Evolutionary conservation across 441 rosid genomes (phyloP), one percentile per base, ranked within the genome.

Genomic region (Flueggea neowawraea): DNA sequence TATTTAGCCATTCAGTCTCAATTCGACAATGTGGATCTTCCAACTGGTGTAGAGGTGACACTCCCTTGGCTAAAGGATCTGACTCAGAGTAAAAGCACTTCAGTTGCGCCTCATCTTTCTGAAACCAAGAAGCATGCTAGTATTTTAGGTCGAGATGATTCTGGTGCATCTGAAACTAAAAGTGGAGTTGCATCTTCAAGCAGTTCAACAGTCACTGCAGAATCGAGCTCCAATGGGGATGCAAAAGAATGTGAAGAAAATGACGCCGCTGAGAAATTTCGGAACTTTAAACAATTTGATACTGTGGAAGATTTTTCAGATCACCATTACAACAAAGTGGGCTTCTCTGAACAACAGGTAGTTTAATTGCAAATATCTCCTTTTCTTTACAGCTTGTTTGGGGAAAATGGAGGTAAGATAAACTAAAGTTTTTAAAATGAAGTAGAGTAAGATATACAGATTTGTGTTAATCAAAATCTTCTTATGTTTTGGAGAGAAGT

Each of bases 251-350:
- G 41, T 39, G 68, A 58, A 60, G 78, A 60, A 61, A 52, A 62
- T 15, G 67, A 41, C 12, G 54, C 48, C 14, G 51, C 64, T 55
- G 62, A 47, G 13, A 77, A 66, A 15, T 70, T 28, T 60, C 58
- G 11, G 22, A 50, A 54, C 56, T 84, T 82, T 51, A 80, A 80
- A 64, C 78, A 67, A 54, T 84, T 82, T 80, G 85, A 76, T 63
- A 67, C 55, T n/a, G 90, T 82, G 53, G 81, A 74, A 57, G 87
- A 82, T 68, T 73, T 78, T 71, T 73, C 78, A 28, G 90, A 84
- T 58, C 87, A 84, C 73, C 84, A 79, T 70, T 84, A 64, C 52
- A 55, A 58, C 52, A 56, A 58, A 8, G 48, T 63, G 62, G 78
- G 68, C 58, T 63, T 67, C 50, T 48, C 52, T 12, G 71, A 56